Evolutionary conservation across 179 eudicot species (phyloP), one percentile per base, ranked within the genome.

Genomic region (Amaranthus tricolor): DNA sequence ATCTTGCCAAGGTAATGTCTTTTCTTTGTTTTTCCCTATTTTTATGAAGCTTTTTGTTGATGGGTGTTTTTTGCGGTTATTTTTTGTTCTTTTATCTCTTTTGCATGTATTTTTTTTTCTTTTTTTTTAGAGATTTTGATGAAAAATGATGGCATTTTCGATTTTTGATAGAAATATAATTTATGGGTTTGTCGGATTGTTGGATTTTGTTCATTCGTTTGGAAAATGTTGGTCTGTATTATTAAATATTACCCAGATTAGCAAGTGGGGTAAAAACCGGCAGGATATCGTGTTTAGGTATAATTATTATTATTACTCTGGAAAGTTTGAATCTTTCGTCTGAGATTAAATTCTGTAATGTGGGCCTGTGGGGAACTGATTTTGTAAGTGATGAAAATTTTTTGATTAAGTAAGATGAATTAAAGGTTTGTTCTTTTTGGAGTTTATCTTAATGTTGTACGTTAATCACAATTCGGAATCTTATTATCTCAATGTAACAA

Each of bases 1-100:
- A 31, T 31, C 40, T 92, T 75, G 89, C 97, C 74, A 92, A 90
- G 97, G 95, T 88, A 31, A 13, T 3, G 4, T 55, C 12, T 19
- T 62, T 66, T 44, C 14, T 50, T 24, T 51, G n/a, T n/a, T n/a
- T n/a, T n/a, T n/a, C n/a, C n/a, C n/a, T n/a, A n/a, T n/a, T 43
- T 0, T 40, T 67, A 5, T 24, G 24, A 0, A 31, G 2, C 2
- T 2, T 31, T 31, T 31, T 31, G 40, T 56, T 17, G 0, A 31
- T 31, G 40, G 2, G 2, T 31, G 40, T 20, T 71, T 51, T 56
- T 6, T 50, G 0, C 49, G 52, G 3, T 13, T 44, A 59, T 53
- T 20, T 0, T 72, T 6, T 4, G 55, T 7, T 24, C 40, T 14
- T 13, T 5, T 20, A 31, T 17, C 6, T 14, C 15, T 47, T 54